These are phyloP conservation scores for Pichia nakasei DNA, from an alignment of 805 yeast genomes.

Conservation along the genomic window DNA sequence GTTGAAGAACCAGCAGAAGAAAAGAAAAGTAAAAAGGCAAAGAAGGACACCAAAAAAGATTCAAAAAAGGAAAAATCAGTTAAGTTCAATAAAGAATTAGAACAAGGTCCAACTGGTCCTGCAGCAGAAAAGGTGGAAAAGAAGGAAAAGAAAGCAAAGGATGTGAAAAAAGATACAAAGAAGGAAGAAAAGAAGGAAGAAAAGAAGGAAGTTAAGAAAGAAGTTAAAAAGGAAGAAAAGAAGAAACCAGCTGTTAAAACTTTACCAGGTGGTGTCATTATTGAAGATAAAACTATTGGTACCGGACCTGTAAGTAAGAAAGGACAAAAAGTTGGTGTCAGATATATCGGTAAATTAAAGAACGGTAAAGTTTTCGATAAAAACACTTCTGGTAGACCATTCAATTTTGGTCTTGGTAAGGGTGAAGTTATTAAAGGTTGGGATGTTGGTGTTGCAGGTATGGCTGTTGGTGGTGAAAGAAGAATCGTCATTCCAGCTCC, in stretches of 20 bases:
- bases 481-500: slow-evolving; percentile 92
- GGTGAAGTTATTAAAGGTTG: slow-evolving; percentile 99
- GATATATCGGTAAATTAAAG: slow-evolving; percentile 96
- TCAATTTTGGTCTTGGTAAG: slow-evolving; percentile 80
- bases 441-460: slow-evolving; percentile 97
- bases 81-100: slow-evolving; percentile 82
- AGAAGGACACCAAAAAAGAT: slow-evolving; percentile 29
- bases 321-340: slow-evolving; percentile 87
- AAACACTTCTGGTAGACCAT: slow-evolving; percentile 96
- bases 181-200: slow-evolving; percentile 22
- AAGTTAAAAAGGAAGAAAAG: slow-evolving; percentile 20
- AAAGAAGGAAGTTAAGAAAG: slow-evolving; percentile 17
- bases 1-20: slow-evolving; percentile 24
- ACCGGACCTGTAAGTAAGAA: slow-evolving; percentile 81
- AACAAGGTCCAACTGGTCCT: slow-evolving; percentile 75
- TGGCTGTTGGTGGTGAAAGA: slow-evolving; percentile 99
- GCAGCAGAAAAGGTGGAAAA: slow-evolving; percentile 19
- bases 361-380: slow-evolving; percentile 96
- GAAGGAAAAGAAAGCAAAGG: slow-evolving; percentile 7
- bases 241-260: slow-evolving; percentile 66
- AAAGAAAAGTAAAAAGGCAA: slow-evolving; percentile 29
- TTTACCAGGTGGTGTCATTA: slow-evolving; percentile 83
- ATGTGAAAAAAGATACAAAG: slow-evolving; percentile 7
- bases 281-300: slow-evolving; percentile 90
- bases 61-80: slow-evolving; percentile 56